Evolutionary conservation across 352 stramenopile species (phyloP), one percentile per base, ranked within the genome.

Genomic region (Globisporangium barbulae): DNA sequence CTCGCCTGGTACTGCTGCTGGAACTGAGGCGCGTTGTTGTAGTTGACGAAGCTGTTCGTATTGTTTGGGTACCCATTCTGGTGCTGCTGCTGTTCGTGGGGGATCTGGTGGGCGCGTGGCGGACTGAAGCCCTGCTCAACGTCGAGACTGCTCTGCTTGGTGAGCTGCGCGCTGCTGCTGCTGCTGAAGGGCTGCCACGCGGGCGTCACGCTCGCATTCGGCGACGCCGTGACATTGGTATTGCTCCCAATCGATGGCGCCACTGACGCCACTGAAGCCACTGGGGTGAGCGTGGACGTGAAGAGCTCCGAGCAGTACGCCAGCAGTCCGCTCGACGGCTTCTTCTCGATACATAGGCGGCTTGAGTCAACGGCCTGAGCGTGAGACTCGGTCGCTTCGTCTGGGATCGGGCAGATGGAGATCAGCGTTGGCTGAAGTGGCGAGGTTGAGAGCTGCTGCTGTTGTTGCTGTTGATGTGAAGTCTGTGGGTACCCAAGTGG

Each of bases 301-400:
- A 85, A 56, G 0, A 87, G 47, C 52, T 82, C 75, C 21, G 75
- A 62, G 42, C 74, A 87, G 61, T 73, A 83, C 12, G 78, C 64
- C n/a, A 86, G 39, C 3, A 86, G 56, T 7, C 54, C 59, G 30
- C 59, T 58, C 1, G 71, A 67, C 19, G 55, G 49, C 61, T 71
- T 74, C 50, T 81, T 81, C 21, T 53, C 48, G 1, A 67, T 35
- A 35, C 44, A 49, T 30, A 53, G 17, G 1, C 30, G 56, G 3
- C 5, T 28, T 17, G 53, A 22, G 35, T 3, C 28, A 60, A 21
- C 57, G 62, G 30, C 28, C 62, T 39, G 42, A 54, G 42, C 42
- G 19, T 45, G 39, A 30, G 50, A 33, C 1, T 25, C 9, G 12
- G 12, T 25, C 10, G 35, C 54, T 42, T 61, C 52, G 10, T 42